A percentile compares a stretch with the other conserved stretches of the same genome.
These are phyloP conservation scores for Peronospora farinosa DNA, from an alignment of 352 stramenopile genomes.

Conservation along the genomic window DNA sequence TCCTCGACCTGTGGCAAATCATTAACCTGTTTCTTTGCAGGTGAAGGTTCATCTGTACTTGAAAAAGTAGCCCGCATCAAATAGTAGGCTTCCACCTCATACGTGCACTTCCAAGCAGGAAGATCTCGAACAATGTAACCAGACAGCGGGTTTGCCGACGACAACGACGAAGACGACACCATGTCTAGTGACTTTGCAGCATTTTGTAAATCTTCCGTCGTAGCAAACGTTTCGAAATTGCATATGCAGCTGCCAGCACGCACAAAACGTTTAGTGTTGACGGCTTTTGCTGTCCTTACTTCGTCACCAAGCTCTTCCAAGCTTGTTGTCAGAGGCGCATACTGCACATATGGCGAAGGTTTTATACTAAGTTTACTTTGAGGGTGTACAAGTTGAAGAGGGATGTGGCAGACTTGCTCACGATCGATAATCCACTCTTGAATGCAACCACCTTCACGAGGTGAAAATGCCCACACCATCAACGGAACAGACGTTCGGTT, in stretches of 20 bases:
- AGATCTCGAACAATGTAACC: slow-evolving; percentile 82
- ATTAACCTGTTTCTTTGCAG: slow-evolving; percentile 12
- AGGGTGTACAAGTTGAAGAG: slow-evolving; percentile 77
- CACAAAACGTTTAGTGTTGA: slow-evolving; percentile 80
- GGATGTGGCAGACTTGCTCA: slow-evolving; percentile 75
- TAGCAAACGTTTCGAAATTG: slow-evolving; percentile 75
- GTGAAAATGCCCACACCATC: slow-evolving; percentile 86
- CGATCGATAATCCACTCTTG: slow-evolving; percentile 83
- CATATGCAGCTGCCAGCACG: slow-evolving; percentile 68
- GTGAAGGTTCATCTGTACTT: slow-evolving; percentile 41
- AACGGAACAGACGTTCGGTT: slow-evolving; percentile 83
- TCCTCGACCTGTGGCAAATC: slow-evolving; percentile 39
- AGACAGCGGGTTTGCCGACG: slow-evolving; percentile 43
- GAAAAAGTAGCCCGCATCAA: slow-evolving; percentile 81
- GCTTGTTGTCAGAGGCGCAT: slow-evolving; percentile 72
- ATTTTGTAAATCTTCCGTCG: slow-evolving; percentile 57
- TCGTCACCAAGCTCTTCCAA: slow-evolving; percentile 78
- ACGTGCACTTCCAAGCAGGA: slow-evolving; percentile 82
- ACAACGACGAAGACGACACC: slow-evolving; percentile 34
- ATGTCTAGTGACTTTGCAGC: slow-evolving; percentile 35
- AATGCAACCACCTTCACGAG: slow-evolving; percentile 63
- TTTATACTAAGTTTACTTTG: slow-evolving; percentile 85
- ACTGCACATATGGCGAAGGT: slow-evolving; percentile 79
- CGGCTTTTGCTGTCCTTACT: slow-evolving; percentile 53
- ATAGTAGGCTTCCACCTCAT: slow-evolving; percentile 85